Base-by-base conservation (phyloP, 2,329 filamentous ascomycete species). In the Gaeumannomyces sp. region DNA sequence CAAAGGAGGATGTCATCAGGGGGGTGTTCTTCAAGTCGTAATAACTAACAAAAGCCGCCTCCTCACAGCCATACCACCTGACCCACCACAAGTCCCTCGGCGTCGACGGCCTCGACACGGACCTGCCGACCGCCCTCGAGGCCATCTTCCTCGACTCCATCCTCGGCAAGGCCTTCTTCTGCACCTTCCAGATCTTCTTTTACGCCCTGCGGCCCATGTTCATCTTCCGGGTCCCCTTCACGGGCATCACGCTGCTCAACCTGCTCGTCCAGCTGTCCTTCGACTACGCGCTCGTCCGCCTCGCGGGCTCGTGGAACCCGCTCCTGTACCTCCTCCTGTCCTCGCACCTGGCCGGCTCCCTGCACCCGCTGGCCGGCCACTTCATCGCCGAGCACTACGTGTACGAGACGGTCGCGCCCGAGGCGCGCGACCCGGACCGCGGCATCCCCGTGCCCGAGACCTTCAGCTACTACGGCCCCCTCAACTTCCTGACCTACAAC, bases 1-100 rank as follows among this genome's bases (percentile, higher is more conserved):
- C 16, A 28, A 35, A 28, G 50, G 57, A 38, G 19, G 58, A 61
- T 22, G 58, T 62, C 7, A 29, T 1, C n/a, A 64, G n/a, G 65
- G n/a, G 65, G 28, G 61, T 50, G 7, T 22, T 19, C 16, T 14
- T 14, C 11, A n/a, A 11, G 45, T 25, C 4, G 16, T 38, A 6
- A 22, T 33, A 35, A 28, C 56, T 64, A 22, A 62, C 31, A 56
- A 29, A n/a, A 28, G 27, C 22, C n/a, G 2, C 3, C 19, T 7
- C 4, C 4, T 7, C 28, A 63, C 69, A 92, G 85, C 95, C 95
- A 5, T 99, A 99, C 81, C 95, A 99, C 75, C 87, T 99, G 57
- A 99, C 95, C 1, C 95, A 99, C 79, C 95, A 99, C 85, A 99
- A 99, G 81, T 97, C 93, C 53, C 89, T 99, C 63, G 95, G 95